A percentile compares a stretch with the other conserved stretches of the same genome.
These are phyloP conservation scores for Schwanniomyces polymorphus DNA, from an alignment of 805 yeast species.

Conservation along the genomic window DNA sequence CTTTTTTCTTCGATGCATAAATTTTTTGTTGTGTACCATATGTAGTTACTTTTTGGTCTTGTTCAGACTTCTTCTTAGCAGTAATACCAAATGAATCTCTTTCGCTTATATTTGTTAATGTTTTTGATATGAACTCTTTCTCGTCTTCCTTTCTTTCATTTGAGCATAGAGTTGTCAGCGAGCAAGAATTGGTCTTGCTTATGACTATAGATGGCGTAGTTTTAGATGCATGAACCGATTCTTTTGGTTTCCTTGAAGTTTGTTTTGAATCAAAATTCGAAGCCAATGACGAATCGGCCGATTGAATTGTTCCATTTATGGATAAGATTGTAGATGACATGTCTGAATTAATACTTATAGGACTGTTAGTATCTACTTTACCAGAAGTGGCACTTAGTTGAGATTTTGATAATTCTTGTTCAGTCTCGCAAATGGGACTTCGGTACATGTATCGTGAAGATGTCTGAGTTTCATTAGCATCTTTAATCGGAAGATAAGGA, in stretches of 20 bases:
- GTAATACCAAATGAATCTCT: background rate
- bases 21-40: background rate
- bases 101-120: background rate
- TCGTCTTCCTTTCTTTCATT: background rate
- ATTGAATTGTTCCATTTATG: slow-evolving; percentile 25
- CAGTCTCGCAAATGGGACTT: background rate
- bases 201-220: background rate
- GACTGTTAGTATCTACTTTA: slow-evolving; percentile 19
- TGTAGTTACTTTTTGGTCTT: background rate
- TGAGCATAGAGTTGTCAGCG: background rate
- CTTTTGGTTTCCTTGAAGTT: background rate
- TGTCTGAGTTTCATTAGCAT: background rate
- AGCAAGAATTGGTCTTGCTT: background rate
- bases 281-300: slow-evolving; percentile 27
- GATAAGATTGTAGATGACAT: slow-evolving; percentile 28
- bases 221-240: background rate
- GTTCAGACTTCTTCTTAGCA: background rate
- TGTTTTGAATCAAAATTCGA: slow-evolving; percentile 15
- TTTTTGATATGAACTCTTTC: background rate
- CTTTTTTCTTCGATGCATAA: background rate
- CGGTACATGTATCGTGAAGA: background rate
- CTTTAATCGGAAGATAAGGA: background rate
- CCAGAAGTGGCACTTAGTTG: background rate
- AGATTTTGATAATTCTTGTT: background rate
- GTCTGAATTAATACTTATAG: slow-evolving; percentile 26